Conservation (phyloP, 495 filamentous ascomycete genomes). For the Neurospora tetraspora region DNA sequence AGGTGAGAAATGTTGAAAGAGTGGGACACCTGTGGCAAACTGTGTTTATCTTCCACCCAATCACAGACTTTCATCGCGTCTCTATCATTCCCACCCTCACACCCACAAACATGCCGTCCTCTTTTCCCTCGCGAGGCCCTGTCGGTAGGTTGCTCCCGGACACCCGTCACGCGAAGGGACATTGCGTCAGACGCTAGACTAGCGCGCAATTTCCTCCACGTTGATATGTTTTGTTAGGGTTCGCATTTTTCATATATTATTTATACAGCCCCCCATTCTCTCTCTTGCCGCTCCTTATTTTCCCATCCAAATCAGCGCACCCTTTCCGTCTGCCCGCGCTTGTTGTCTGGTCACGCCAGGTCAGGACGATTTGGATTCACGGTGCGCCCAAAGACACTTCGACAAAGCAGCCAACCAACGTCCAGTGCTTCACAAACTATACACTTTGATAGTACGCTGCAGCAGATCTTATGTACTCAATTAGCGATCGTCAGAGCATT, state of each 20-base stretch:
- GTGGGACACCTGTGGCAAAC: slow-evolving; percentile 19
- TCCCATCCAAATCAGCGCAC: neutral
- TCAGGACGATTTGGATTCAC: neutral
- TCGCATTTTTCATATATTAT: neutral
- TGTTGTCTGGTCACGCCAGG: neutral
- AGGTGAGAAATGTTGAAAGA: slow-evolving; percentile 6
- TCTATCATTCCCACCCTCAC: slow-evolving; percentile 1
- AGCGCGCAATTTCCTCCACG: slow-evolving; percentile 5
- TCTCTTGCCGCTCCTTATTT: neutral
- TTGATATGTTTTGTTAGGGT: neutral
- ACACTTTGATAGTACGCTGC: neutral
- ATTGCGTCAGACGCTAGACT: slow-evolving; percentile 15
- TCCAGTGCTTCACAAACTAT: neutral
- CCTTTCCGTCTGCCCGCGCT: neutral
- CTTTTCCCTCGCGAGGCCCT: neutral
- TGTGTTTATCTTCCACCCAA: slow-evolving; percentile 9
- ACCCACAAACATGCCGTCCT: neutral
- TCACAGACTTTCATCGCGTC: slow-evolving; percentile 7
- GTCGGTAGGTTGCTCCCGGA: neutral
- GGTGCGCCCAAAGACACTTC: neutral
- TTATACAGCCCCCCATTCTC: neutral
- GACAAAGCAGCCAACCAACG: neutral
- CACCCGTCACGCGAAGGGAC: slow-evolving; percentile 1
- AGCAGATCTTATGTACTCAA: neutral
- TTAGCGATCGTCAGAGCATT: neutral